These are phyloP conservation scores for Gnomoniopsis smithogilvyi DNA, from an alignment of 2,329 filamentous ascomycete genomes.

Conservation along the genomic window DNA sequence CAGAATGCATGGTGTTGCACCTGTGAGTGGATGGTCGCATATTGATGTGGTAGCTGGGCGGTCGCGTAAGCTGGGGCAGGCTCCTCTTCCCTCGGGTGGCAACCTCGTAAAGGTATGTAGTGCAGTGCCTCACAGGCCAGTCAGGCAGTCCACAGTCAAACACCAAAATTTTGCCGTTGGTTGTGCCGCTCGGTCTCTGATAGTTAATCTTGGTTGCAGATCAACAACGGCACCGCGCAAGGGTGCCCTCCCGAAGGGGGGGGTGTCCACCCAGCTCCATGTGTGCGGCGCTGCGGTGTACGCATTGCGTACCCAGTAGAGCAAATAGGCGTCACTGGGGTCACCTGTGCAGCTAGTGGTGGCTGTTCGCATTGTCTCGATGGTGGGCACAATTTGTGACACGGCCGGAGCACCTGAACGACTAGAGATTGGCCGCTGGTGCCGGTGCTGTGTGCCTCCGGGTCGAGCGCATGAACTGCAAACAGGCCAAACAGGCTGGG, in stretches of 20 bases:
- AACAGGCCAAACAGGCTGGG: too few species aligned
- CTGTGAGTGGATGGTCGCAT: too few species aligned
- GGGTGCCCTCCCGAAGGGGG: slow-evolving; percentile 2
- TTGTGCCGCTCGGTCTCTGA: slow-evolving; percentile 6
- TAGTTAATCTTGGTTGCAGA: slow-evolving; percentile 9
- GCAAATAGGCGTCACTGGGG: not conserved
- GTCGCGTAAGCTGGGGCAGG: slow-evolving; percentile 16
- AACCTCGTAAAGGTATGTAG: slow-evolving; percentile 1
- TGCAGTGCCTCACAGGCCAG: too few species aligned
- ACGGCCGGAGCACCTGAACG: too few species aligned
- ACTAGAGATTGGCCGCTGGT: too few species aligned
- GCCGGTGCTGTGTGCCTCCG: slow-evolving; percentile 4
- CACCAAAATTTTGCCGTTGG: slow-evolving; percentile 5
- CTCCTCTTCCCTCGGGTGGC: slow-evolving; percentile 9
- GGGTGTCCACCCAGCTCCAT: not conserved
- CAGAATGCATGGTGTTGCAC: slow-evolving; percentile 2
- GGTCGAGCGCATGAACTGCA: too few species aligned
- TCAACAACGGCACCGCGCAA: slow-evolving; percentile 11
- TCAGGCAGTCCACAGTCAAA: not conserved
- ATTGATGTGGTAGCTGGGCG: slow-evolving; percentile 13
- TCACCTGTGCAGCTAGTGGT: not conserved
- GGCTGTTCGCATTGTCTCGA: slow-evolving; percentile 6
- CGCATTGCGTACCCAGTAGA: too few species aligned
- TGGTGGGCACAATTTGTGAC: slow-evolving; percentile 13
- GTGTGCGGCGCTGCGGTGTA: not conserved